Base-by-base conservation (phyloP, 176 grass and related monocot genomes). In the Puccinellia tenuiflora region DNA sequence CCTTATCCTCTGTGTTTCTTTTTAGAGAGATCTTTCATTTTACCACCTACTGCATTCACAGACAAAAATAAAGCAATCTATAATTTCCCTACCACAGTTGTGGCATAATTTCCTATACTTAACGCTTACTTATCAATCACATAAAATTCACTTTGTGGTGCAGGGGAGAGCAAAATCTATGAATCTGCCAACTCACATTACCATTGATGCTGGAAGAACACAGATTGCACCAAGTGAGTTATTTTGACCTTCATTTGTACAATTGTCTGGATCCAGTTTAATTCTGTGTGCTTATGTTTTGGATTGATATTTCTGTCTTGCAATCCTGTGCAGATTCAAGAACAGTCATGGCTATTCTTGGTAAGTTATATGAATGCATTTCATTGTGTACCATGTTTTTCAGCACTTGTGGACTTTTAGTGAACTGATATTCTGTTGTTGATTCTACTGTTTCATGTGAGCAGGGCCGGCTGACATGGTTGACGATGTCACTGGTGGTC, bases 181-280 rank as follows among this genome's bases (percentile, higher is more conserved):
- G 61, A 94, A 88, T 82, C 37, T 99, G 22, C 96, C 96, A 78
- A 94, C 83, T 31, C 96, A 99, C 65, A 83, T 99, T 81, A 94
- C 91, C 46, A 96, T 99, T 85, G 96, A 99, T 76, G 96, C 96
- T 66, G 93, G 96, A 73, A 89, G 93, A 61, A 99, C 96, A 65
- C 96, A 99, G 81, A 99, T 99, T 92, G 96, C 93, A 60, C 96
- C 96, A 72, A 99, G 96, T 99, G 75, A 88, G 84, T 88, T 89
- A 11, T 31, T 54, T 53, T 11, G 1, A 73, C 13, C 62, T 52
- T 48, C 78, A 57, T 25, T 79, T 45, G 6, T 75, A 21, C 5
- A 0, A 6, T 73, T 79, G 5, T 62, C n/a, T 40, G 37, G 28
- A 7, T 2, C 33, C 26, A n/a, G 15, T 56, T 21, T 30, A 57